Evolutionary conservation across 2,329 filamentous ascomycete species (phyloP), one percentile per base, ranked within the genome.

Genomic region (Cladosporium sp.): DNA sequence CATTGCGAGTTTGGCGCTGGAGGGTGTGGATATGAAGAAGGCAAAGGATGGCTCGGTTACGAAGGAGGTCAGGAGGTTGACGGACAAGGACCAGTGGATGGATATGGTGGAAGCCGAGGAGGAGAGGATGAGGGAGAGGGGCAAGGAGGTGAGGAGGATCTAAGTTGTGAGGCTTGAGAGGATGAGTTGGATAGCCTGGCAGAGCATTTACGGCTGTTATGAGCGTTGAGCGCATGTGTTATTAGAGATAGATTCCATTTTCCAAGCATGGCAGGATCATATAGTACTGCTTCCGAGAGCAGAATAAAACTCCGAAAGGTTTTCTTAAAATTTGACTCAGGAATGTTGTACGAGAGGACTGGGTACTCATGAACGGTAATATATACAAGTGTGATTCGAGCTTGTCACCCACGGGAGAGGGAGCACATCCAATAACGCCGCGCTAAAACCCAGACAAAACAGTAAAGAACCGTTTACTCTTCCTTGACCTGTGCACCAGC

Each of bases 41-140:
- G 89, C 89, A 44, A 79, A 80, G 65, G 93, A 87, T 2, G 79
- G 95, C 61, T 84, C 84, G 78, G 80, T 92, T 9, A 60, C 90
- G 43, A 87, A 95, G 61, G 88, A 95, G 80, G 91, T 91, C 82
- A 84, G 77, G 74, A 79, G 87, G 58, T 93, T 95, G 70, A 80
- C 85, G 67, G 87, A 89, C 41, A 88, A 95, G 74, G 91, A 97
- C 71, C 79, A 96, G 64, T 98, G 93, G 93, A 93, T 83, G 77
- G 86, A 92, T 64, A 92, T 92, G 87, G 85, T 92, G 46, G 87
- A 82, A 56, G 83, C 87, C 18, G 87, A 91, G 74, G 87, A 92
- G 75, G 77, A 78, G 56, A 72, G 76, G 51, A 72, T 80, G 11
- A 76, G 76, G 55, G 75, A 75, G 57, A 66, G 86, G 41, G 69